A percentile compares a stretch with the other conserved stretches of the same genome.
Conservation (phyloP, 345 rosid species). For the Moricandia moricandioides region DNA sequence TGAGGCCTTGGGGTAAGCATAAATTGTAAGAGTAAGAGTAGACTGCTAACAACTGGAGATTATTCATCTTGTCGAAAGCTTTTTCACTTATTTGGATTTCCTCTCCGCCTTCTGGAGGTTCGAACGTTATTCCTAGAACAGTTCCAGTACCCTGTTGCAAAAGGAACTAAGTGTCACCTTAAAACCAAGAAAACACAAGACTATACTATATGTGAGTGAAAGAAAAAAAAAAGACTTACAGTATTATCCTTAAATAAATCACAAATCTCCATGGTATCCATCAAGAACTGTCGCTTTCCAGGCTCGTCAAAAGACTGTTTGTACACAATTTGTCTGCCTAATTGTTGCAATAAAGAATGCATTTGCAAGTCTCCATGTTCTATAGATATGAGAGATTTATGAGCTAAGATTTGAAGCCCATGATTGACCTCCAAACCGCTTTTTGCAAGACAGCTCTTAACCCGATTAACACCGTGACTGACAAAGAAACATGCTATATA, state of each 20-base stretch:
- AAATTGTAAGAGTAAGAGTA: neutral
- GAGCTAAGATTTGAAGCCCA: neutral
- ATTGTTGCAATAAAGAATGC: neutral
- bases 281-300: neutral
- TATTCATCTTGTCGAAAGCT: neutral
- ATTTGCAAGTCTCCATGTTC: neutral
- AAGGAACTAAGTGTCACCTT: neutral
- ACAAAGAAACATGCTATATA: neutral
- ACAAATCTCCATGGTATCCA: neutral
- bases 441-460: neutral
- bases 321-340: neutral
- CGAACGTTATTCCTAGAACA: neutral
- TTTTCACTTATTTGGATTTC: neutral
- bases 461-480: fast-evolving
- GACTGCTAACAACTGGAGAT: neutral
- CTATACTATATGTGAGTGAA: neutral
- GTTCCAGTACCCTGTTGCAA: neutral
- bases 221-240: neutral
- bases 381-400: neutral
- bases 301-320: neutral
- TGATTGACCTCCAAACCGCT: neutral
- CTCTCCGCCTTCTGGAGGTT: neutral
- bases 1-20: neutral
- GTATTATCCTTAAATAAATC: neutral
- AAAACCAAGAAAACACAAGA: neutral